Conservation (phyloP, 768 basidiomycete genomes). For the Cystobasidium ongulense region DNA sequence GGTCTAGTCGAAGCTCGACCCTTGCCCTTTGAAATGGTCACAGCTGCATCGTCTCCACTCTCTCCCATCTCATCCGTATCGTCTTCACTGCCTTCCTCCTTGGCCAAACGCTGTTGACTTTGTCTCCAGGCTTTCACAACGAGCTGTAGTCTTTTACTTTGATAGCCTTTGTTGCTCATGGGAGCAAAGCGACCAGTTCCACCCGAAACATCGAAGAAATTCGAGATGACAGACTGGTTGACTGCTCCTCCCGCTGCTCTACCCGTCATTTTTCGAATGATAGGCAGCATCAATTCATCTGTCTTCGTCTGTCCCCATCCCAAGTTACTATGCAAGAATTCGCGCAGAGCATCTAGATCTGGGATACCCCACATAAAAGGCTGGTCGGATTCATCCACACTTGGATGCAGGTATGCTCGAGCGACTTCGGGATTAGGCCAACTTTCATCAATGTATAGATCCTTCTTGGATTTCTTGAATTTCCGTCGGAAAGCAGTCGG, state of each 20-base stretch:
- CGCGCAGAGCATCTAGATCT: conserved; percentile 83
- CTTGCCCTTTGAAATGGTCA: neutral
- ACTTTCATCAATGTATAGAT: conserved; percentile 50
- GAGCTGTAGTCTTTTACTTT: conserved; percentile 37
- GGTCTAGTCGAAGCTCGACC: neutral
- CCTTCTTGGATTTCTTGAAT: conserved; percentile 29
- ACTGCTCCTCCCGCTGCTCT: conserved; percentile 28
- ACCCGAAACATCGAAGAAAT: conserved; percentile 32
- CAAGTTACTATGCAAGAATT: conserved; percentile 35
- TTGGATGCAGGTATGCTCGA: conserved; percentile 82
- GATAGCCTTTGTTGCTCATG: conserved; percentile 29
- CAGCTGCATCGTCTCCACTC: neutral
- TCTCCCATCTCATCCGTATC: conserved; percentile 14
- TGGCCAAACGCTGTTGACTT: conserved; percentile 17
- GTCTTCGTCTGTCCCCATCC: conserved; percentile 37
- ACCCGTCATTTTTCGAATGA: conserved; percentile 38
- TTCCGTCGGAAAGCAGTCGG: conserved; percentile 63
- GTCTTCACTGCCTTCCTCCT: conserved; percentile 20
- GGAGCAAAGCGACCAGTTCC: conserved; percentile 24
- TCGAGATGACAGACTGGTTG: conserved; percentile 30
- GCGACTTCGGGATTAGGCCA: conserved; percentile 94
- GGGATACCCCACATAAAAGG: conserved; percentile 94
- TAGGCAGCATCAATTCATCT: conserved; percentile 35
- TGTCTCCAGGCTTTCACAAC: conserved; percentile 35
- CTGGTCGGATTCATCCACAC: conserved; percentile 81